Base-by-base conservation (phyloP, 2,329 filamentous ascomycete species). In the Alternaria dauci region DNA sequence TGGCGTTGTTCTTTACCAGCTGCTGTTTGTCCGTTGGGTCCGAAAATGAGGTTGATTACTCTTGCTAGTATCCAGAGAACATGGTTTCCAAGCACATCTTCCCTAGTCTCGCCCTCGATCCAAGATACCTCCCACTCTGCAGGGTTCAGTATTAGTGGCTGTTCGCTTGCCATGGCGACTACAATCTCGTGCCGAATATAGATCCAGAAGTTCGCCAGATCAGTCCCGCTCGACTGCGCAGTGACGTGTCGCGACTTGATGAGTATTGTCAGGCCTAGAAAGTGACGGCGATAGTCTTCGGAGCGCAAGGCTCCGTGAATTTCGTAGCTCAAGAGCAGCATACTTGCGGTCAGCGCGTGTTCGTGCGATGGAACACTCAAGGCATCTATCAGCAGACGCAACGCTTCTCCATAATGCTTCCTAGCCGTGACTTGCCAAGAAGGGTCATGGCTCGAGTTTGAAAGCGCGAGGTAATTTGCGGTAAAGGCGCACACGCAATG, bases 141-240 rank as follows among this genome's bases (percentile, higher is more conserved):
- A 12, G 76, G 75, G 51, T 71, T 59, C 4, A 76, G 57, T 8
- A 76, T 53, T 23, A 76, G 59, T 3, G 73, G 73, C 42, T 66
- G 63, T 42, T 76, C 74, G 26, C 62, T 75, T 7, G 70, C 59
- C 52, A 77, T 59, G 2, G 76, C 73, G 4, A 77, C 67, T 3
- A 67, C 69, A 43, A 78, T 74, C 52, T 77, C 74, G 51, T 77
- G 75, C 11, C 74, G 56, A 8, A 72, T 61, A 47, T 77, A 76
- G 26, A 78, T 72, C 75, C 75, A 78, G 57, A 78, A 78, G 18
- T 75, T 77, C 7, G 75, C 76, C 14, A 66, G 62, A 47, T 76
- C 71, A 9, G 70, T 71, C 1, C 74, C 74, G 1, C 50, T 63
- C 9, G 71, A 73, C 20, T 70, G 68, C 12, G 74, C 75, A 23